A percentile compares a stretch with the other conserved stretches of the same genome.
Conservation (phyloP, 2,329 filamentous ascomycete species). For the Pseudopyricularia cyperi region DNA sequence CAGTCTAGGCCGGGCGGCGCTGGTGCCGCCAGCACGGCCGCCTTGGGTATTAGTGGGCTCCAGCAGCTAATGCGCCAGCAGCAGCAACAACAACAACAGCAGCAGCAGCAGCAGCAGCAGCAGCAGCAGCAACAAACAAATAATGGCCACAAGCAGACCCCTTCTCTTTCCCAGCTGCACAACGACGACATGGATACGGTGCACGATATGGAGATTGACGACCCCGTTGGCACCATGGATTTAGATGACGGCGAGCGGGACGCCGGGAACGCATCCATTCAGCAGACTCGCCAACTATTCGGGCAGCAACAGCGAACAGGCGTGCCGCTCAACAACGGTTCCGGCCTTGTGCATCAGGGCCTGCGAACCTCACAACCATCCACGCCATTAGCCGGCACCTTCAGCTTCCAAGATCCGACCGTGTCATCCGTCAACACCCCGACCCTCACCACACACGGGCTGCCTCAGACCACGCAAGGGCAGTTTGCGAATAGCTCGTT, state of each 20-base stretch:
- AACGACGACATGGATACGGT: slow-evolving; percentile 66
- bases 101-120: slow-evolving; percentile 6
- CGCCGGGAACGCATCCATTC: slow-evolving; percentile 33
- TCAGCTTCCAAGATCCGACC: slow-evolving; percentile 83
- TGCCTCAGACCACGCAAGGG: slow-evolving; percentile 22
- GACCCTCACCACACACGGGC: slow-evolving; percentile 60
- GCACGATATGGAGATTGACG: slow-evolving; percentile 96
- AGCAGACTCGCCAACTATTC: slow-evolving; percentile 57
- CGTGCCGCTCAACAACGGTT: slow-evolving; percentile 70
- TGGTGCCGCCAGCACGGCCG: slow-evolving; percentile 6
- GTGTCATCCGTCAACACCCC: slow-evolving; percentile 96
- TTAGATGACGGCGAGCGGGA: slow-evolving; percentile 44
- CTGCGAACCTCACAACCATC: slow-evolving; percentile 76
- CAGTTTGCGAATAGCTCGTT: slow-evolving; percentile 25
- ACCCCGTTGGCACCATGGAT: slow-evolving; percentile 55
- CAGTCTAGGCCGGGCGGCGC: slow-evolving; percentile 11
- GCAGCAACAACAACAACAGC: slow-evolving; percentile 8
- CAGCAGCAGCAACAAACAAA: slow-evolving; percentile 6
- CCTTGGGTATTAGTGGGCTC: slow-evolving; percentile 17
- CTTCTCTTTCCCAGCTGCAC: slow-evolving; percentile 25
- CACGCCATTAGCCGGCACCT: slow-evolving; percentile 66
- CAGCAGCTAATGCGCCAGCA: slow-evolving; percentile 30
- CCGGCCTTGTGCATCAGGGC: slow-evolving; percentile 62
- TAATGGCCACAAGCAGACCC: slow-evolving; percentile 10
- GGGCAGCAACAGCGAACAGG: slow-evolving; percentile 51